Base-by-base conservation (phyloP, 1,284 basidiomycete species). In the Marasmius tenuissimus region DNA sequence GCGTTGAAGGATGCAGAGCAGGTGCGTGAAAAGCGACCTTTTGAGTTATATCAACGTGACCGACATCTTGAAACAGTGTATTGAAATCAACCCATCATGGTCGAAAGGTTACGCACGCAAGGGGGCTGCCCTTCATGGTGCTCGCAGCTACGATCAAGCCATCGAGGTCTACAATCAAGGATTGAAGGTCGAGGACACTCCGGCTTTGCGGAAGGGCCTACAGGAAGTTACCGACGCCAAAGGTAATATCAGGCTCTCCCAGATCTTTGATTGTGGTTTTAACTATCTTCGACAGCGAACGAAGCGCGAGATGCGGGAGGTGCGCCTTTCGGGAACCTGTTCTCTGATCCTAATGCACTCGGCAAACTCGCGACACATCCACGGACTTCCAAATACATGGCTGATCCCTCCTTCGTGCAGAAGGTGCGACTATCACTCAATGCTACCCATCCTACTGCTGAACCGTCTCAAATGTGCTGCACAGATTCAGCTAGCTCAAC, bases 111-210 rank as follows among this genome's bases (percentile, higher is more conserved):
- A 92, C 76, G 91, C 91, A 18, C 87, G 96, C 61, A 97, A 97
- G 72, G 96, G 96, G 59, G 95, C 95, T 40, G 96, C 96, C n/a
- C 78, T 98, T 52, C 96, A 98, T 71, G 96, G 96, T 39, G 81
- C 87, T 42, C 82, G 84, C 62, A 81, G 82, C 73, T 96, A 86
- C 72, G 89, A 90, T 62, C 94, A 96, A 16, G 94, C 95, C 7
- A 91, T 97, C 66, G 82, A 81, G 35, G 86, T 89, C 7, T 96
- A 94, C 75, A 84, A 97, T 72, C 78, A 80, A 33, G 96, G 96
- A 50, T 80, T 97, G 51, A 86, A 92, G 72, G 76, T 89, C 49
- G 94, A 96, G 71, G 88, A 91, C 67, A 93, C 87, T 70, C 88
- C 91, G 4, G 87, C 88, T 1, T 81, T 97, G 53, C 85, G 88